Evolutionary conservation across 2,329 filamentous ascomycete genomes (phyloP), one percentile per base, ranked within the genome.

Genomic region (Stagonosporopsis vannaccii): DNA sequence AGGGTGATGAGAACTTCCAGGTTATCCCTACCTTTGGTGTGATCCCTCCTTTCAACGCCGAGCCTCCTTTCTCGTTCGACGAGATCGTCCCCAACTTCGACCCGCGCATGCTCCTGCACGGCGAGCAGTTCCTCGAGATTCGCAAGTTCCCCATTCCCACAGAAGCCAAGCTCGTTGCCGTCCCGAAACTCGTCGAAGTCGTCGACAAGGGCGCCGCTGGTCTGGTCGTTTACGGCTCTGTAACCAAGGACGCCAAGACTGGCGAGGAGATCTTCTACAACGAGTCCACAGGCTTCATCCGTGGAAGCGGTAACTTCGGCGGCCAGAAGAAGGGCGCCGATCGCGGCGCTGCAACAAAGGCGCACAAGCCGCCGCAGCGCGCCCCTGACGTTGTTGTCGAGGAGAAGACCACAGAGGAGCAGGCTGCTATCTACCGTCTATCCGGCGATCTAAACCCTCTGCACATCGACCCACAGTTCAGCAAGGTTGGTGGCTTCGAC

Each of bases 61-160:
- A 90, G 65, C 81, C 87, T 59, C 91, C 94, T 25, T 98, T 90
- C 82, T 87, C 83, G 77, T 84, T 95, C 69, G 86, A 87, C 72
- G 87, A 93, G 54, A 85, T 99, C 59, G 90, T 98, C 25, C 92
- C 93, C 76, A 96, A 98, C 84, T 99, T 97, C 83, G 92, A 87
- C 33, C 94, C 93, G 60, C 97, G 97, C 92, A 97, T 97, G 92
- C 87, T 99, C 46, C 89, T 99, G 22, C 95, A 99, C 81, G 95
- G 95, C 74, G 95, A 99, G 83, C 95, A 99, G 79, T 99, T 93
- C 80, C 91, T 99, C 62, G 95, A 99, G 80, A 85, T 99, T 72
- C 87, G 89, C 74, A 92, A 94, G 78, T 96, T 88, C 81, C 95
- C 95, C 36, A 90, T 98, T 69, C 94, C 94, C 32, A 97, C 93